Evolutionary conservation across 257 asterid genomes (phyloP).

Genomic region (Nicotiana knightiana): DNA sequence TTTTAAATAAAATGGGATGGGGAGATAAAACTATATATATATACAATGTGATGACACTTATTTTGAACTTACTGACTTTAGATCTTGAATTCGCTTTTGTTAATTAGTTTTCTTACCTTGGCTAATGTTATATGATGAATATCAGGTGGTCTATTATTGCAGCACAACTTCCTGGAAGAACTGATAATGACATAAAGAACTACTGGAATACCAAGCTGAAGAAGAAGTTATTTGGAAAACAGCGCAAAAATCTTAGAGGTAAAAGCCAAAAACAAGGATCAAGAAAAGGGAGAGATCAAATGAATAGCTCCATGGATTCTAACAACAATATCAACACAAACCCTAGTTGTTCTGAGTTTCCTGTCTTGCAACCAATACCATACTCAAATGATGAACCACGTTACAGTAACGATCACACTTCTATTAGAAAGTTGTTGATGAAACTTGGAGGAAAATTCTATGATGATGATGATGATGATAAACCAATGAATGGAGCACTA

Average conservation of each 20-base stretch:
- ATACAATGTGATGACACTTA: background rate
- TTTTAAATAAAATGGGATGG: too few relatives aligned
- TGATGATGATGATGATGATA: background rate
- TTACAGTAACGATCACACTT: constrained; percentile 34
- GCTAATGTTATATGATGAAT: background rate
- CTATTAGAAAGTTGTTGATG: constrained; percentile 43
- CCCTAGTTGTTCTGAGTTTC: constrained; percentile 23
- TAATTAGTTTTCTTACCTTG: background rate
- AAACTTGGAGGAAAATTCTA: constrained; percentile 12
- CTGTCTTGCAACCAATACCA: constrained; percentile 32
- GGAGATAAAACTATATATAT: background rate
- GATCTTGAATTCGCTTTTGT: background rate
- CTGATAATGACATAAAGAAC: constrained; percentile 71
- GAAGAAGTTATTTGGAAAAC: constrained; percentile 58
- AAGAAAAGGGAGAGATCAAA: constrained; percentile 14
- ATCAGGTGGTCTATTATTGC: constrained; percentile 75
- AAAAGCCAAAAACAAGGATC: constrained; percentile 14
- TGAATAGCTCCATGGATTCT: background rate
- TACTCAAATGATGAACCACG: constrained; percentile 37
- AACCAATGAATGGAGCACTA: background rate
- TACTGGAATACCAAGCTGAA: constrained; percentile 75
- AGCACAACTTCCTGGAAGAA: constrained; percentile 71
- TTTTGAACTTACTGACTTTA: background rate
- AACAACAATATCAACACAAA: constrained; percentile 3
- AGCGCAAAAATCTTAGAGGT: constrained; percentile 15